These are phyloP conservation scores for Bothriochloa decipiens DNA, from an alignment of 176 grass and related monocot species.

Conservation along the genomic window DNA sequence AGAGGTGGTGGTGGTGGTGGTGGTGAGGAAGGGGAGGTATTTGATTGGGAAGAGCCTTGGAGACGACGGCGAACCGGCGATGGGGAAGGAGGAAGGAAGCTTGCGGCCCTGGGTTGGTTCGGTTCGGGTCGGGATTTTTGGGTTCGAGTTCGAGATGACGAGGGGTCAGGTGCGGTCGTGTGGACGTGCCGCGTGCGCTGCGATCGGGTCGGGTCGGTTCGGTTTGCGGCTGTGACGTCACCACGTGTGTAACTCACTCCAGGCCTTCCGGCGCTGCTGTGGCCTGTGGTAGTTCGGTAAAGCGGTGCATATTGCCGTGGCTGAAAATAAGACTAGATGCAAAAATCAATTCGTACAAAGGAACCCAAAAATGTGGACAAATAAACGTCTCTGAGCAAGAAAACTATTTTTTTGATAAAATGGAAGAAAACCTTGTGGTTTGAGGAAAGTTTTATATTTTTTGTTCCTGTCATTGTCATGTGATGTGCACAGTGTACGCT, in stretches of 20 bases:
- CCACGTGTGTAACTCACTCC: neutral
- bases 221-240: slow-evolving; percentile 1
- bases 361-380: neutral
- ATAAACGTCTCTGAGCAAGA: neutral
- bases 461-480: no score
- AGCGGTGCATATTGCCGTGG: no score
- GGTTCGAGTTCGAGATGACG: slow-evolving; percentile 9
- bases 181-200: neutral
- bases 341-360: no score
- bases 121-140: neutral
- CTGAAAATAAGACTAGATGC: no score
- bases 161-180: no score
- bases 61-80: slow-evolving; percentile 49
- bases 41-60: slow-evolving; percentile 60
- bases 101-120: neutral
- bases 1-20: neutral
- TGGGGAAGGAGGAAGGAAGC: neutral
- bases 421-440: no score
- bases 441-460: no score
- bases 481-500: neutral
- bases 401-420: no score
- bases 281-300: no score
- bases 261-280: neutral
- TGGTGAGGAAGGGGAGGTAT: slow-evolving; percentile 33
- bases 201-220: neutral